Base-by-base conservation (phyloP, 2,329 filamentous ascomycete species). In the Moelleriella libera region DNA sequence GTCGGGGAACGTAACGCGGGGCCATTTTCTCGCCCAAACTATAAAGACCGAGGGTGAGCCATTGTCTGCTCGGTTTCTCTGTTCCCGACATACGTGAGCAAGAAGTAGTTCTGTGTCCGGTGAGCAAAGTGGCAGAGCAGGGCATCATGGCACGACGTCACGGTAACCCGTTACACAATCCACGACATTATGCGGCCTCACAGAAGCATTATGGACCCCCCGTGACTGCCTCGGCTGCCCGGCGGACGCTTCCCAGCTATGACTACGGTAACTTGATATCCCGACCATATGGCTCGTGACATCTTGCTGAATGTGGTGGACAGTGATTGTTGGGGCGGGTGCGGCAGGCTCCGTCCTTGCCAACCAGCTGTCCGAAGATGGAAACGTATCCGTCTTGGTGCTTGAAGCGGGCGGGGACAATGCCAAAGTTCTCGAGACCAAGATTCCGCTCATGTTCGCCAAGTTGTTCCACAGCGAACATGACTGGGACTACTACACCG, bases 281-380 rank as follows among this genome's bases (percentile, higher is more conserved):
- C 9, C n/a, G 7, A 31, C 30, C 12, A 12, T 37, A 12, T 37
- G 34, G 8, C 8, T 12, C 12, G 3, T 12, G 40, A 9, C n/a
- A 9, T 12, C 4, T 7, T 41, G 40, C 11, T 21, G 40, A 41
- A 9, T 7, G 40, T n/a, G n/a, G 34, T 37, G 6, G 8, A 34
- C 37, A 55, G 52, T 60, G 21, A 52, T 60, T 42, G 54, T 59
- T 5, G 58, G 60, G 14, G 58, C 55, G 30, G 60, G 60, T 3
- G 53, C 54, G 1, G 57, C 59, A 0, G 59, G 60, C 30, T 51
- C 57, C n/a, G 58, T 62, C 10, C 53, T 62, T 34, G 60, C 58
- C 11, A 55, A 51, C 45, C 55, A 57, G 46, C 55, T 60, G 9
- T 58, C 56, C 11, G 54, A 60, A 41, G 54, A 61, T 46, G 44